Evolutionary conservation across 129 eudicot species (phyloP), one percentile per base, ranked within the genome.

Genomic region (Dittrichia graveolens): DNA sequence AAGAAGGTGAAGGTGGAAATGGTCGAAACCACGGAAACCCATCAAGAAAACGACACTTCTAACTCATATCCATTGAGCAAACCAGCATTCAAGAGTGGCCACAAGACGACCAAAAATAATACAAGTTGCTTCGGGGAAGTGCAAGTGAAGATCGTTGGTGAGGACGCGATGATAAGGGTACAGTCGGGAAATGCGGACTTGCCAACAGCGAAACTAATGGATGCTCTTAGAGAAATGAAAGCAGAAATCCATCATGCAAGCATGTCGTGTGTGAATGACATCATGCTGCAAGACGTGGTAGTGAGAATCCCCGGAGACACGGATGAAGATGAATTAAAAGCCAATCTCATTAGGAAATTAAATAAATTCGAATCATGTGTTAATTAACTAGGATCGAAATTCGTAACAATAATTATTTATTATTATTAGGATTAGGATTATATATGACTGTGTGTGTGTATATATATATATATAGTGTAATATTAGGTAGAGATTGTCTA

Each of bases 231-330:
- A 6, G 87, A 85, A 43, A 75, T 88, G 60, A 80, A 83, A 16
- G 65, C 87, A 19, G 69, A 79, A 59, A 78, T 88, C 52, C 86
- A 83, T 24, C 91, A 88, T 52, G 95, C 91, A 6, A 88, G 86
- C 83, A 65, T 88, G 82, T 81, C 91, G 4, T 63, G 78, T 67
- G 81, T 88, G 0, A 83, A 85, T 11, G 88, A 85, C 9, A 38
- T 83, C n/a, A 83, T 85, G 91, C 73, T 88, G 43, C 95, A 90
- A 68, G 93, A 87, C 50, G 80, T 90, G 6, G 88, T 90, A 12
- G 61, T 83, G 6, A 73, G 67, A 70, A 71, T 80, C 58, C 90
- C 84, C 1, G 67, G 68, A 8, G 84, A 41, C 78, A 4, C 6
- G 73, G 8, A 65, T 24, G 84, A 89, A 67, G 73, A 77, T 19